Evolutionary conservation across 768 basidiomycete species (phyloP).

Genomic region (Amanita rimosa): DNA sequence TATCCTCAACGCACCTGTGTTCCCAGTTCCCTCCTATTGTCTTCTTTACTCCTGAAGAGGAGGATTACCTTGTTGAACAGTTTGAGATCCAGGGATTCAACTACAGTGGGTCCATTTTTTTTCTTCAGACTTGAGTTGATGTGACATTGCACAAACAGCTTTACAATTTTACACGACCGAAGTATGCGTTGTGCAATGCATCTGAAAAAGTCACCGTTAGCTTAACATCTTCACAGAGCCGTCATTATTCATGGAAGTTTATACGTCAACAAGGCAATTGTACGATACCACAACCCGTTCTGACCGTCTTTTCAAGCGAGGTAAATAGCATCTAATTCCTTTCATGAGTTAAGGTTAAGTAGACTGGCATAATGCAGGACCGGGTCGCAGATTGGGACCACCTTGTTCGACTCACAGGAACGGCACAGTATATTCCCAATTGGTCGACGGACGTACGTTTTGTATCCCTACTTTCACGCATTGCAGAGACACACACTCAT

Average conservation of each 20-base stretch:
- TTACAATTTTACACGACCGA: constrained; percentile 54
- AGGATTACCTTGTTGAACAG: constrained; percentile 60
- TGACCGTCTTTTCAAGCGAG: constrained; percentile 28
- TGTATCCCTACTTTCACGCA: not conserved
- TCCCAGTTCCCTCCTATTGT: constrained; percentile 47
- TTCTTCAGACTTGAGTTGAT: not conserved
- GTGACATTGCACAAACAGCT: constrained; percentile 25
- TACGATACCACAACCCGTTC: constrained; percentile 30
- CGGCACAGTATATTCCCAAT: constrained; percentile 25
- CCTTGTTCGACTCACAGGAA: constrained; percentile 22
- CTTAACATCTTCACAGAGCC: constrained; percentile 21
- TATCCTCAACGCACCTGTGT: not conserved
- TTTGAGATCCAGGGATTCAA: constrained; percentile 47
- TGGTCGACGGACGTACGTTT: constrained; percentile 25
- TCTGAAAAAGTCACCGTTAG: not conserved
- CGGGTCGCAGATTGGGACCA: constrained; percentile 34
- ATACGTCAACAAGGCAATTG: constrained; percentile 33
- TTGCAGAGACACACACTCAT: not conserved
- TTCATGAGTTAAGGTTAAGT: not conserved
- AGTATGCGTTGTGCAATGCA: constrained; percentile 19
- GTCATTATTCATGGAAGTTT: constrained; percentile 25
- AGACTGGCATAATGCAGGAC: constrained; percentile 22
- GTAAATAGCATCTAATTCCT: constrained; percentile 13
- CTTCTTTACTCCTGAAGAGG: constrained; percentile 49
- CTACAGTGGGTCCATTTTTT: constrained; percentile 32